phyloP scores from a whole-genome alignment of 306 rosid species.

The Vigna hirtella region DNA sequence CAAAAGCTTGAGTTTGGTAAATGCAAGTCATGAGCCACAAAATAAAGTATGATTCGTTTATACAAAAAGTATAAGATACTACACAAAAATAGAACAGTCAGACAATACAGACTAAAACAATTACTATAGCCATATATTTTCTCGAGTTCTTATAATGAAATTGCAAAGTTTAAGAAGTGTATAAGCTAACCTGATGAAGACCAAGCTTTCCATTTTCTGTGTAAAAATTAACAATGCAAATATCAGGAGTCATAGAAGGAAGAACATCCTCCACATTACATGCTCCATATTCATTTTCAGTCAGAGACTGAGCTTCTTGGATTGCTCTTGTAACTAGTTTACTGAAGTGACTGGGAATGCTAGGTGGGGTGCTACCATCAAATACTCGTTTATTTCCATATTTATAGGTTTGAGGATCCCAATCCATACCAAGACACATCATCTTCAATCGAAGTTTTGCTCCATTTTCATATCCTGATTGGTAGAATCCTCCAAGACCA shows the following conservation, averaged over 20 bases:
- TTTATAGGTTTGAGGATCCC: constrained; percentile 71
- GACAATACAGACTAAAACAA: not conserved
- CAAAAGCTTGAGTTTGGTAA: not conserved
- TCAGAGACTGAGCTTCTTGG: constrained; percentile 51
- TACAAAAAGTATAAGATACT: not conserved
- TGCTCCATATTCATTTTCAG: constrained; percentile 33
- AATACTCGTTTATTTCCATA: constrained; percentile 46
- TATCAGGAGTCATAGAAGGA: constrained; percentile 70
- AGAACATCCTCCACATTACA: constrained; percentile 52
- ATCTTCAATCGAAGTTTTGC: constrained; percentile 68
- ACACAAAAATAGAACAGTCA: not conserved
- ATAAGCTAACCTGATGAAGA: constrained; percentile 66
- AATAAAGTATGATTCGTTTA: not conserved
- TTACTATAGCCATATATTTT: not conserved
- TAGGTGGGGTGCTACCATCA: constrained; percentile 57
- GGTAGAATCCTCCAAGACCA: constrained; percentile 80
- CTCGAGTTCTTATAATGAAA: not conserved
- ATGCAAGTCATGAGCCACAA: not conserved
- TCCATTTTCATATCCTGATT: constrained; percentile 63
- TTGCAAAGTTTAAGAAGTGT: not conserved
- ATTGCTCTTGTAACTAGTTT: constrained; percentile 52
- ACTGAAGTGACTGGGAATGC: constrained; percentile 54
- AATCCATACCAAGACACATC: constrained; percentile 80
- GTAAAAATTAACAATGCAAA: constrained; percentile 77
- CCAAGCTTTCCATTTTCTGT: constrained; percentile 63